These are phyloP conservation scores for Maudiozyma bulderi DNA, from an alignment of 805 yeast genomes.

Conservation along the genomic window DNA sequence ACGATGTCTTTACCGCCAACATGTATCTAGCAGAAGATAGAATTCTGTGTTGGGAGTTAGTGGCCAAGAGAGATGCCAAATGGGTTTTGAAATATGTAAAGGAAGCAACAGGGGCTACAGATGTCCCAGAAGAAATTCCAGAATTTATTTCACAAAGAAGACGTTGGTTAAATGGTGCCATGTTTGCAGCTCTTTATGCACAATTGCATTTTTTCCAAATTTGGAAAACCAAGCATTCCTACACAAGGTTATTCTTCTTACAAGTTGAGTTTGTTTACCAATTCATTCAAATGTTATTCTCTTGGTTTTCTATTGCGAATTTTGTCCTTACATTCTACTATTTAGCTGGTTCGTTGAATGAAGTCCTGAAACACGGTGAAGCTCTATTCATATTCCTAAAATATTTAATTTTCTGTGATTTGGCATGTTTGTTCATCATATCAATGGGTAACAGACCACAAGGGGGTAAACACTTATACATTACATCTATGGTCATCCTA, in stretches of 20 bases:
- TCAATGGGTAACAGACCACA: constrained; percentile 98
- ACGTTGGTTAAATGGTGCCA: constrained; percentile 97
- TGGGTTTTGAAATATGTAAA: constrained; percentile 91
- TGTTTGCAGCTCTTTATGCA: constrained; percentile 91
- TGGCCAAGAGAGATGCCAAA: constrained; percentile 70
- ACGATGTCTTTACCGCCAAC: constrained; percentile 87
- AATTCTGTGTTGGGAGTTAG: constrained; percentile 91
- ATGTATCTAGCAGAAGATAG: constrained; percentile 97
- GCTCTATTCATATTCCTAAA: constrained; percentile 79
- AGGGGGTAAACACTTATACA: constrained; percentile 76
- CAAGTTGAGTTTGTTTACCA: constrained; percentile 88
- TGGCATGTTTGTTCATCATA: constrained; percentile 81
- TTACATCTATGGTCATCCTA: constrained; percentile 59
- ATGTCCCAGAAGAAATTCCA: constrained; percentile 90
- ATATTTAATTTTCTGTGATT: constrained; percentile 70
- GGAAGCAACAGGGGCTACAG: constrained; percentile 92
- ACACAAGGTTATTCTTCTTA: constrained; percentile 66
- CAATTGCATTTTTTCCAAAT: constrained; percentile 77
- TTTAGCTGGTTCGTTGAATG: constrained; percentile 72
- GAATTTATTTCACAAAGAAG: constrained; percentile 94
- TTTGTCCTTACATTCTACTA: constrained; percentile 89
- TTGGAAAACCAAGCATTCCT: constrained; percentile 82
- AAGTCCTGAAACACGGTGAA: constrained; percentile 57
- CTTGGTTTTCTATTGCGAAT: constrained; percentile 87
- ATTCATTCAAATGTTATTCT: constrained; percentile 65